Base-by-base conservation (phyloP, 371 early-diverging fungal species). In the Mucor irregularis region DNA sequence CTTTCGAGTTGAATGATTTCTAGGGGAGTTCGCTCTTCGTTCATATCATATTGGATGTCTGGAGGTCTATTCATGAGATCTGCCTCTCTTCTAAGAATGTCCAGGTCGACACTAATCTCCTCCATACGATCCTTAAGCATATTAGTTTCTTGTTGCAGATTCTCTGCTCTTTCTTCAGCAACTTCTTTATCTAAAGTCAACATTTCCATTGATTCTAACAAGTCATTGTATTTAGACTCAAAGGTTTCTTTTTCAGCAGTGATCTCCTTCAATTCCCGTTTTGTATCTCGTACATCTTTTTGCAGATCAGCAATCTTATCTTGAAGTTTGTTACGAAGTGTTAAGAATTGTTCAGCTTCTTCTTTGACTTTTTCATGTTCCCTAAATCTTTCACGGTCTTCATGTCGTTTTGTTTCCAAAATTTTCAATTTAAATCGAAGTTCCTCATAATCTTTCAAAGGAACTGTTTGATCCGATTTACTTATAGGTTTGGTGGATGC, bases 151-250 rank as follows among this genome's bases (percentile, higher is more conserved):
- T 86, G 87, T 57, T 86, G 82, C 55, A 92, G 47, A 24, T 83
- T 69, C 39, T 95, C 95, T 10, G 90, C 89, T 17, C 81, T 76
- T 62, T 95, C 95, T 52, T 94, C 95, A 1, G 94, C 95, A 70
- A 94, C 84, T 68, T 96, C 95, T 66, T 91, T 91, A 68, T 97
- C 96, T 19, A 97, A 59, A 3, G 93, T 80, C 61, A 91, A 74
- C 77, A 93, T 85, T 66, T 96, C 97, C 71, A 95, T 68, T 2
- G 82, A 75, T 31, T 93, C 94, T 14, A 80, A 51, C n/a, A 82
- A 64, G 28, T 95, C 95, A 28, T 75, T 78, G 45, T 88, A 80
- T 61, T 89, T 87, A 3, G 63, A 49, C 53, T 94, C 93, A 25
- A 76, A 59, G 2, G 62, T 57, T 25, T 90, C 90, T 51, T 83